phyloP scores from a whole-genome alignment of 176 grass and related monocot genomes.

The Saccharum officinarum region DNA sequence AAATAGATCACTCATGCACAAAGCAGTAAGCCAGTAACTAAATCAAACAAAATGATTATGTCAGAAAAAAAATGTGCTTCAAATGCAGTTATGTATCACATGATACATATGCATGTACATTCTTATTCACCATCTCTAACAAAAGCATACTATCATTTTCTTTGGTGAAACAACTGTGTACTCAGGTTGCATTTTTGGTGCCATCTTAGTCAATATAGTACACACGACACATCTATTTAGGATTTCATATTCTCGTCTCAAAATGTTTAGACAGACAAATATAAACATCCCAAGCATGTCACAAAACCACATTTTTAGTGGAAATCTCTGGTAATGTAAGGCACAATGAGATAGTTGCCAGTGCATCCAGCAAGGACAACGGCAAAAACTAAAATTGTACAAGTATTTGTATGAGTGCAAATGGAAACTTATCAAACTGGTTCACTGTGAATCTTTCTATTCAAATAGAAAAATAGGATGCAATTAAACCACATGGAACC shows the following conservation, averaged over 20 bases:
- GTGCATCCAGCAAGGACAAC: not conserved
- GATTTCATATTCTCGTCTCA: not conserved
- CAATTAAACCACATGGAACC: not conserved
- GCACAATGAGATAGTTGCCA: not conserved
- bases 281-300: not conserved
- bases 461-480: slow-evolving; percentile 18
- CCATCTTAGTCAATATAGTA: not conserved
- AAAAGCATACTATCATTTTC: not conserved
- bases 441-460: not conserved
- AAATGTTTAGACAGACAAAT: not conserved
- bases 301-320: not conserved
- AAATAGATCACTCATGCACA: not conserved
- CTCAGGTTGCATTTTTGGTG: not conserved
- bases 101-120: not conserved
- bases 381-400: slow-evolving; percentile 20
- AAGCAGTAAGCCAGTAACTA: not conserved
- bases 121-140: not conserved
- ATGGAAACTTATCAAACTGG: not conserved
- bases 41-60: not conserved
- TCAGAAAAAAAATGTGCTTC: no score
- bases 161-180: not conserved
- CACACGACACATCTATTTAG: not conserved
- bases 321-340: not conserved
- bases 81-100: not conserved
- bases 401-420: not conserved